These are phyloP conservation scores for Solanum paucissectum DNA, from an alignment of 257 asterid species.

Conservation along the genomic window DNA sequence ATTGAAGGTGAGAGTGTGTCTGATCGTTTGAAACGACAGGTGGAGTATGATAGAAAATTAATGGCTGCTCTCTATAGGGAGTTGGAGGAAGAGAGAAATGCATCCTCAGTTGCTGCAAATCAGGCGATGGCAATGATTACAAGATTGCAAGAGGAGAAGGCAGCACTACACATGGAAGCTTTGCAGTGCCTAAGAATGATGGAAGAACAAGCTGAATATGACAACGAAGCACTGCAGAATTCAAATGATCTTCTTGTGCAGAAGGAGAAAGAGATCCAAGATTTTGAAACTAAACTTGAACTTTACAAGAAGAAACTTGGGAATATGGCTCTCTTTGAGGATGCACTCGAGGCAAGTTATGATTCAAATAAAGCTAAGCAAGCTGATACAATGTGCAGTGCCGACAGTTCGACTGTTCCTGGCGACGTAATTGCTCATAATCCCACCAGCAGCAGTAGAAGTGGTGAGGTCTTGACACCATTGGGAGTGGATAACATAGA, in stretches of 20 bases:
- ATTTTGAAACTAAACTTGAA: slow-evolving; percentile 40
- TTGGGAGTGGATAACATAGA: slow-evolving; percentile 1
- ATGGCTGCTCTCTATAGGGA: slow-evolving; percentile 54
- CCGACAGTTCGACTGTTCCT: background rate
- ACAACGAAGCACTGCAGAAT: slow-evolving; percentile 59
- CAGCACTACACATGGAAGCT: slow-evolving; percentile 78
- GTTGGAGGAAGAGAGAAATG: slow-evolving; percentile 82
- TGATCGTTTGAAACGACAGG: slow-evolving; percentile 62
- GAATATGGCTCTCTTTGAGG: slow-evolving; percentile 9
- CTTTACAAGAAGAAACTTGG: slow-evolving; percentile 28
- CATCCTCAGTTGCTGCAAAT: slow-evolving; percentile 79
- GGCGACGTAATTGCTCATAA: background rate
- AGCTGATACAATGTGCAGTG: background rate
- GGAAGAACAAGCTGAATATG: slow-evolving; percentile 88
- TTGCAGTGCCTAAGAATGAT: slow-evolving; percentile 66
- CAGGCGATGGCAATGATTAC: slow-evolving; percentile 96
- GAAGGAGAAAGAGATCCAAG: slow-evolving; percentile 52
- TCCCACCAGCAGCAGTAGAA: background rate
- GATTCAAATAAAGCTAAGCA: slow-evolving; percentile 10
- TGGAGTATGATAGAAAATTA: slow-evolving; percentile 62
- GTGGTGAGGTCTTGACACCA: slow-evolving; percentile 7
- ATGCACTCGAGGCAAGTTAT: slow-evolving; percentile 11
- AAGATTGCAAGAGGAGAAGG: slow-evolving; percentile 81
- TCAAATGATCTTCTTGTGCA: slow-evolving; percentile 41
- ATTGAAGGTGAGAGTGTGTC: slow-evolving; percentile 69